phyloP scores from a whole-genome alignment of 163 green algal species.

The Coccomyxa subellipsoidea region DNA sequence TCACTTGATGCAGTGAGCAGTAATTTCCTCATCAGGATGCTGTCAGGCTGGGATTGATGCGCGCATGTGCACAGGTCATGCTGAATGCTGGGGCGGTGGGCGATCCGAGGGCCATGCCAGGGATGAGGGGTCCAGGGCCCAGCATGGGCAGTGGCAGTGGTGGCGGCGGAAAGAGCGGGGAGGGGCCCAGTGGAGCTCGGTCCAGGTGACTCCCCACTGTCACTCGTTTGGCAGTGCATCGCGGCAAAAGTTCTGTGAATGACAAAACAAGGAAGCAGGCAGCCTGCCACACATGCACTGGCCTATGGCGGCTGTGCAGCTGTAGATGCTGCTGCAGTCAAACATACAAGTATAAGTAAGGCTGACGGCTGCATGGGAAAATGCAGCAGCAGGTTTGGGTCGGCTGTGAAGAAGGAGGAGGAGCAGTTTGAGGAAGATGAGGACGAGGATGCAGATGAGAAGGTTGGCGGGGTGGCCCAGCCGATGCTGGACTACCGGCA shows the following conservation, averaged over 20 bases:
- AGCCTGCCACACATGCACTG: no score
- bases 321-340: no score
- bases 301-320: background rate
- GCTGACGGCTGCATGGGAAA: no score
- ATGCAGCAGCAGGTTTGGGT: background rate
- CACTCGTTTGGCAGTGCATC: no score
- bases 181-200: background rate
- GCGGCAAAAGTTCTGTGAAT: no score
- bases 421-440: background rate
- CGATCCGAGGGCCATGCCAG: background rate
- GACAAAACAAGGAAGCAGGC: no score
- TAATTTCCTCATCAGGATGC: no score
- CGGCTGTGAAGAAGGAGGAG: background rate
- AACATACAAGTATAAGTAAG: no score
- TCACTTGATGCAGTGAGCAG: no score
- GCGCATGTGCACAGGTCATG: background rate
- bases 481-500: conserved; percentile 48
- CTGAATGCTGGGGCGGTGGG: background rate
- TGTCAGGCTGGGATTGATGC: no score
- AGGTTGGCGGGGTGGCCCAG: conserved; percentile 11
- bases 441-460: background rate
- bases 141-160: background rate
- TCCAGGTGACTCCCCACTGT: background rate
- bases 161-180: background rate
- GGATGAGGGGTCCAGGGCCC: background rate